Percentiles rank a stretch among this genome's conserved stretches.
Conservation (phyloP, 2,329 filamentous ascomycete species). For the Ambrosiella xylebori region DNA sequence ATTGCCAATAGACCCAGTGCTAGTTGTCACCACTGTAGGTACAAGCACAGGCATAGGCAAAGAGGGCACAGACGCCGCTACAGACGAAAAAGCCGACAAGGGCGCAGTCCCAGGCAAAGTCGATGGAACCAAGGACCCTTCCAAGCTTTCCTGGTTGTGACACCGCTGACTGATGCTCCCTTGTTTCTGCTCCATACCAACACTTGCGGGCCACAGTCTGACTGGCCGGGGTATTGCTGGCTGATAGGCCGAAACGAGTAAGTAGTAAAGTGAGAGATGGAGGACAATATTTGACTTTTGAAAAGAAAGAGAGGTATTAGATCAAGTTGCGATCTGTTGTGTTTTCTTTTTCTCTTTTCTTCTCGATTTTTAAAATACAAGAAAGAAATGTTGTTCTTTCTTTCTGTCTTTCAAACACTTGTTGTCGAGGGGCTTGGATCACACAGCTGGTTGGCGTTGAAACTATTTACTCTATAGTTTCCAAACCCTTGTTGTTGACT, state of each 20-base stretch:
- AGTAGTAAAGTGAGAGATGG: too few species aligned
- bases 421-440: too few species aligned
- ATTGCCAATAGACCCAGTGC: neutral
- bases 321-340: too few species aligned
- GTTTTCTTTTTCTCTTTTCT: too few species aligned
- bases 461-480: too few species aligned
- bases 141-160: neutral
- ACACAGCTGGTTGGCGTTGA: too few species aligned
- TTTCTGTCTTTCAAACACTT: too few species aligned
- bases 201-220: constrained; percentile 1
- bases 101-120: neutral
- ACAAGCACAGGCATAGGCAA: neutral
- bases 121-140: neutral
- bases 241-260: constrained; percentile 5
- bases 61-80: neutral
- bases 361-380: too few species aligned
- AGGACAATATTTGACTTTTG: too few species aligned
- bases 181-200: neutral
- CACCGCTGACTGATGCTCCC: neutral
- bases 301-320: too few species aligned
- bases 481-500: too few species aligned
- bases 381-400: too few species aligned
- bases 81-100: neutral
- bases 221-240: constrained; percentile 2
- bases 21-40: neutral